These are phyloP conservation scores for Alloascoidea hylecoeti DNA, from an alignment of 805 yeast genomes.

Conservation along the genomic window DNA sequence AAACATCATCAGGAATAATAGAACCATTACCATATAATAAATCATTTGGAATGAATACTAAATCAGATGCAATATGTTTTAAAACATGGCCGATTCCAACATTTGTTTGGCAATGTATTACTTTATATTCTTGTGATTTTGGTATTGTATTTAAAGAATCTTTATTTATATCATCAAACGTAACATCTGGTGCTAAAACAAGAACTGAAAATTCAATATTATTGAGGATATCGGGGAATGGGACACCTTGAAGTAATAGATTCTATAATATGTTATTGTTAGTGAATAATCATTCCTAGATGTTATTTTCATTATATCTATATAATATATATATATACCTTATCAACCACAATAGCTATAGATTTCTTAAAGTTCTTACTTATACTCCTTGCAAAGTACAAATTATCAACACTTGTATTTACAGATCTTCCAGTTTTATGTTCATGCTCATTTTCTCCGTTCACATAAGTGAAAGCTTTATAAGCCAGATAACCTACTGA, in stretches of 20 bases:
- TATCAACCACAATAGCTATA: not conserved
- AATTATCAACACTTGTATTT: no score
- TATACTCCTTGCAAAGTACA: not conserved
- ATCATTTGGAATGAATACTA: conserved; percentile 13
- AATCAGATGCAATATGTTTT: conserved; percentile 30
- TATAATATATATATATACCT: not conserved
- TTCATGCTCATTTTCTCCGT: not conserved
- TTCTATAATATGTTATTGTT: not conserved
- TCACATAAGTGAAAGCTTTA: not conserved
- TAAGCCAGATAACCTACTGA: not conserved
- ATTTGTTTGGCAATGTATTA: conserved; percentile 30
- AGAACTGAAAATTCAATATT: not conserved
- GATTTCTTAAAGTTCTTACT: conserved; percentile 1
- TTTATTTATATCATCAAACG: not conserved
- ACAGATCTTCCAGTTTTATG: not conserved
- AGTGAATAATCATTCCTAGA: not conserved
- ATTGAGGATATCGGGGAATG: not conserved
- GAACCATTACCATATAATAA: not conserved
- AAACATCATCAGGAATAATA: not conserved
- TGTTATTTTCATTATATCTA: not conserved
- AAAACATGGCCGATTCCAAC: conserved; percentile 39
- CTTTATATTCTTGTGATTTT: conserved; percentile 13
- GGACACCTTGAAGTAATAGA: not conserved
- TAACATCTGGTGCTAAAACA: not conserved
- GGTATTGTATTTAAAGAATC: not conserved